Evolutionary conservation across 352 stramenopile genomes (phyloP).

Genomic region (Globisporangium rhizosaccharum): DNA sequence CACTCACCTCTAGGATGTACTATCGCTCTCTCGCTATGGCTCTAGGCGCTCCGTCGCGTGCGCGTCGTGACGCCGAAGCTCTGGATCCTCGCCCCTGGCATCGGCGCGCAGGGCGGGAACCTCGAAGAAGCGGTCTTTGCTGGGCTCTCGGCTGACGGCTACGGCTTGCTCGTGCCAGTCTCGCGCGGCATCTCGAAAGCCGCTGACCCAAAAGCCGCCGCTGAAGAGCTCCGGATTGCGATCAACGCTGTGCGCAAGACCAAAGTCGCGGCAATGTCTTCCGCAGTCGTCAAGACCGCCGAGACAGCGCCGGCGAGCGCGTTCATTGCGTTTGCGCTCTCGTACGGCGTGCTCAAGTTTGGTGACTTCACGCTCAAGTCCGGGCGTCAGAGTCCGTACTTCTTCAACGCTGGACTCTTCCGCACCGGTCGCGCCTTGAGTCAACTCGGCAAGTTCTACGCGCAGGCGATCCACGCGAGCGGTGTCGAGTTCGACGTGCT

Average conservation of each 20-base stretch:
- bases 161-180: slow-evolving; percentile 95
- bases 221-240: slow-evolving; percentile 86
- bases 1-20: not conserved
- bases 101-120: slow-evolving; percentile 91
- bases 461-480: slow-evolving; percentile 89
- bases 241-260: slow-evolving; percentile 90
- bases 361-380: slow-evolving; percentile 98
- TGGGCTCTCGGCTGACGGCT: slow-evolving; percentile 79
- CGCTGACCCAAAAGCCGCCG: slow-evolving; percentile 82
- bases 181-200: slow-evolving; percentile 95
- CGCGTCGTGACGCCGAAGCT: slow-evolving; percentile 81
- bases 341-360: slow-evolving; percentile 96
- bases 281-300: slow-evolving; percentile 1
- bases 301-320: slow-evolving; percentile 68
- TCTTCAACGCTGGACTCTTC: slow-evolving; percentile 99
- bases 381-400: slow-evolving; percentile 96
- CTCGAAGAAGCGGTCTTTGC: slow-evolving; percentile 86
- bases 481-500: slow-evolving; percentile 97
- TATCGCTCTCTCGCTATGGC: slow-evolving; percentile 11
- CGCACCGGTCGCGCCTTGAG: slow-evolving; percentile 90
- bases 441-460: slow-evolving; percentile 94
- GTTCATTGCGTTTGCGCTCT: slow-evolving; percentile 97
- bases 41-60: slow-evolving; percentile 81
- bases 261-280: slow-evolving; percentile 27
- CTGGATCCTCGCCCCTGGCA: slow-evolving; percentile 97